Conservation (phyloP, 78 protist genomes). For the Chrysochromulina tobinii region DNA sequence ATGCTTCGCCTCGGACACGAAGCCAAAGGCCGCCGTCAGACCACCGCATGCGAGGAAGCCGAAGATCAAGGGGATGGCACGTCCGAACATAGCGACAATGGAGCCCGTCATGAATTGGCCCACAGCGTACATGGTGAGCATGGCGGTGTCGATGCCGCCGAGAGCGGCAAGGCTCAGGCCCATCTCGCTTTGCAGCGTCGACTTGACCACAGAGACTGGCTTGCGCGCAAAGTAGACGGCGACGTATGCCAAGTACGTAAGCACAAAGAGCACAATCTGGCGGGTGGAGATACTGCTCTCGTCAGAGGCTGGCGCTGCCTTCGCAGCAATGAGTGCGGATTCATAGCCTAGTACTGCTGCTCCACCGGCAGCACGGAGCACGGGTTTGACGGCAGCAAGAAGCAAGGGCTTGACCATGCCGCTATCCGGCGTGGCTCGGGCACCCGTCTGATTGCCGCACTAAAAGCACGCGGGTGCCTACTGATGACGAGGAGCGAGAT, state of each 20-base stretch:
- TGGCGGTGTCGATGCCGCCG: neutral
- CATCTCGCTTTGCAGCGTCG: neutral
- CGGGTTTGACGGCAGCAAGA: no score
- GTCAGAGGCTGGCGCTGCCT: no score
- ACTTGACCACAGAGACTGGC: slow-evolving; percentile 9
- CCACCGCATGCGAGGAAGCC: neutral
- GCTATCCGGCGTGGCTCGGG: no score
- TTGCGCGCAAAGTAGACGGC: neutral
- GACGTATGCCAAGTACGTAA: neutral
- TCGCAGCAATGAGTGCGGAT: no score
- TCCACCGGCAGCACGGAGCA: no score
- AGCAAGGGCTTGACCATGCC: no score
- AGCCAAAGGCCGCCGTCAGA: neutral
- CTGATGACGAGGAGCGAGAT: no score
- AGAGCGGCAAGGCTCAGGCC: neutral
- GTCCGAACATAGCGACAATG: neutral
- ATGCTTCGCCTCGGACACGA: neutral
- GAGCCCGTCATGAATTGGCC: neutral
- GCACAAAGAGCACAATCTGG: neutral
- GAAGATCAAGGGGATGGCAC: neutral
- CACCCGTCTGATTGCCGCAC: no score
- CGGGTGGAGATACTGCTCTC: neutral
- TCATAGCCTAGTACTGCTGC: no score
- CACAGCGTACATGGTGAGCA: neutral
- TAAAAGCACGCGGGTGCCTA: no score